Evolutionary conservation across 495 filamentous ascomycete species (phyloP), one percentile per base, ranked within the genome.

Genomic region (Hypoxylon rickii): DNA sequence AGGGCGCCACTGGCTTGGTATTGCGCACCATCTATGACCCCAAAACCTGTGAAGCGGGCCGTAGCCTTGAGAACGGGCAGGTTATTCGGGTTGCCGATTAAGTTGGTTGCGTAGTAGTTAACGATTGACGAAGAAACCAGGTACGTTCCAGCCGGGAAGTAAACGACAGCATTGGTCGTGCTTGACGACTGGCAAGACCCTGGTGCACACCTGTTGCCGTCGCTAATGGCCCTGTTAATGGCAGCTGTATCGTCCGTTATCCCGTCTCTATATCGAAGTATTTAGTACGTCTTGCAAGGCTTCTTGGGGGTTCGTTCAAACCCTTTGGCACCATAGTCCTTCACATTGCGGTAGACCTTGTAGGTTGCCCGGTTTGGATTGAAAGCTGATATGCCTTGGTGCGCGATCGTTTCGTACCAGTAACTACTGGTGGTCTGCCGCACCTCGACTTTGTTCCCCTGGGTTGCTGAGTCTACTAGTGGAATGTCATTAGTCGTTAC

Each of bases 241-340:
- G 91, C 89, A 38, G 67, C 82, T 0, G 89, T 91, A 68, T 96
- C 91, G 64, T 96, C 90, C 1, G 87, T 89, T n/a, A 77, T 68
- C 29, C 86, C 87, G 59, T 90, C 86, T 52, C 76, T 63, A 12
- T 26, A 21, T 31, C 7, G n/a, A n/a, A 51, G 12, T 6, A 18
- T 65, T 64, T 37, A 54, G 47, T 26, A 46, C 36, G 17, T 34
- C 29, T 0, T 18, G 33, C 8, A 8, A 20, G 32, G 31, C n/a
- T n/a, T n/a, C n/a, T n/a, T 22, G 3, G 13, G 12, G 11, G 33
- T 38, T 42, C 57, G 70, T 57, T 43, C 53, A 7, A 65, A 65
- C 57, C 73, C 73, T 51, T 68, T 74, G 39, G 83, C 83, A 19
- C 80, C 81, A 55, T 71, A 83, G 58, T 80, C 79, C 59, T 80